Conservation (phyloP, 805 yeast species). For the Wickerhamomyces queroliae region DNA sequence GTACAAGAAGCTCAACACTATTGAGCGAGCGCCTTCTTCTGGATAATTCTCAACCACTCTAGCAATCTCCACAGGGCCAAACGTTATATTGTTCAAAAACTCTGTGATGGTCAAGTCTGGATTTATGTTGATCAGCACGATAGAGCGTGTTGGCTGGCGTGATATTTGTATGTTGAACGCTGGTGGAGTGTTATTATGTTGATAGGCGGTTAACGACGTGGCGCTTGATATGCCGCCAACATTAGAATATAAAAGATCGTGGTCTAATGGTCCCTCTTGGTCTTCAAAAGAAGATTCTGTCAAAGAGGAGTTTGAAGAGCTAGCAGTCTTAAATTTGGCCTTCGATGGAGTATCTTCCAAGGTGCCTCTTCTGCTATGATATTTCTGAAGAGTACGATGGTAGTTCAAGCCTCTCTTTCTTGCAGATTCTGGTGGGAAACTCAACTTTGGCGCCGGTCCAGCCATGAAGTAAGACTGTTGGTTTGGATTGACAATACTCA, state of each 20-base stretch:
- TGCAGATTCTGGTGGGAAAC: constrained; percentile 13
- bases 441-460: constrained; percentile 18
- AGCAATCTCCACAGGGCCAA: constrained; percentile 60
- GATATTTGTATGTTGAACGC: constrained; percentile 9
- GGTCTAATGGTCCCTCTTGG: not conserved
- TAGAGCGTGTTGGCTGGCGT: constrained; percentile 20
- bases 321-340: not conserved
- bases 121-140: constrained; percentile 18
- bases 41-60: constrained; percentile 29
- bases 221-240: constrained; percentile 2
- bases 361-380: not conserved
- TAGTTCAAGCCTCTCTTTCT: constrained; percentile 6
- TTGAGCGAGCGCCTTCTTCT: constrained; percentile 18
- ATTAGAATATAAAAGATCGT: not conserved
- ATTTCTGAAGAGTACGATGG: constrained; percentile 1
- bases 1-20: constrained; percentile 22
- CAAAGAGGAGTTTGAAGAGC: constrained; percentile 1
- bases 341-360: constrained; percentile 2
- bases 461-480: constrained; percentile 4
- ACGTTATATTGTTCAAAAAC: constrained; percentile 40
- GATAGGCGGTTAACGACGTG: constrained; percentile 5
- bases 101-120: constrained; percentile 17
- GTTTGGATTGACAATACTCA: too few species aligned
- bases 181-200: not conserved
- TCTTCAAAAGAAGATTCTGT: constrained; percentile 1